Conservation (phyloP, 2,329 filamentous ascomycete genomes). For the Epichloe typhina region DNA sequence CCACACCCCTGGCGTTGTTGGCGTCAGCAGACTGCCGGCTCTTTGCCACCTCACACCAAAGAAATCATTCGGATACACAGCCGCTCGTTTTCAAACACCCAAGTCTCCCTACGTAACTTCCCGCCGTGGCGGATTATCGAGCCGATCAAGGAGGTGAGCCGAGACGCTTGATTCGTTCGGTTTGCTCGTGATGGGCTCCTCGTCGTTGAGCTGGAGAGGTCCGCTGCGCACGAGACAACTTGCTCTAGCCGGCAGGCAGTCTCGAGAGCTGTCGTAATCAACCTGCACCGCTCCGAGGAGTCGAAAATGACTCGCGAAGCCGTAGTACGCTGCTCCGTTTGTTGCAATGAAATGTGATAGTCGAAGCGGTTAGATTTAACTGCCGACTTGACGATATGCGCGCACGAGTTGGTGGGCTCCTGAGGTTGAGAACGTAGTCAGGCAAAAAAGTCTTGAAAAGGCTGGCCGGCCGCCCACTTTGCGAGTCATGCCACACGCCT, state of each 20-base stretch:
- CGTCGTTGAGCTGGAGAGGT: not conserved
- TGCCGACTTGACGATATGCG: not conserved
- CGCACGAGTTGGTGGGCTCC: not conserved
- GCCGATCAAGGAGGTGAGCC: not conserved
- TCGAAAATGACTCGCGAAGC: not conserved
- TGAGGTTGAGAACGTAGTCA: not conserved
- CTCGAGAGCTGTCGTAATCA: not conserved
- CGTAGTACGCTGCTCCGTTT: not conserved
- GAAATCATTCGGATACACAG: not conserved
- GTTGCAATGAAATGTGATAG: not conserved
- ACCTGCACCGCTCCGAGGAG: not conserved
- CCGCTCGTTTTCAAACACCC: not conserved
- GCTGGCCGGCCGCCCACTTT: not conserved
- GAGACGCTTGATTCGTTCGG: not conserved
- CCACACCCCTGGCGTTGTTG: not conserved
- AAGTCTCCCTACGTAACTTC: not conserved
- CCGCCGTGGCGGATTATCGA: not conserved
- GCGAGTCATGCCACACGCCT: slow-evolving; percentile 10
- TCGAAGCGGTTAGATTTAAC: not conserved
- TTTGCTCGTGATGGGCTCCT: not conserved
- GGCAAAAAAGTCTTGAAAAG: not conserved
- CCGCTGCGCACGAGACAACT: not conserved
- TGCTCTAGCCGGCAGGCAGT: not conserved
- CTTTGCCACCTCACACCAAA: not conserved
- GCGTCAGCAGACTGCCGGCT: not conserved